phyloP scores from a whole-genome alignment of 108 stramenopile genomes.

The Fragilaria crotonensis region DNA sequence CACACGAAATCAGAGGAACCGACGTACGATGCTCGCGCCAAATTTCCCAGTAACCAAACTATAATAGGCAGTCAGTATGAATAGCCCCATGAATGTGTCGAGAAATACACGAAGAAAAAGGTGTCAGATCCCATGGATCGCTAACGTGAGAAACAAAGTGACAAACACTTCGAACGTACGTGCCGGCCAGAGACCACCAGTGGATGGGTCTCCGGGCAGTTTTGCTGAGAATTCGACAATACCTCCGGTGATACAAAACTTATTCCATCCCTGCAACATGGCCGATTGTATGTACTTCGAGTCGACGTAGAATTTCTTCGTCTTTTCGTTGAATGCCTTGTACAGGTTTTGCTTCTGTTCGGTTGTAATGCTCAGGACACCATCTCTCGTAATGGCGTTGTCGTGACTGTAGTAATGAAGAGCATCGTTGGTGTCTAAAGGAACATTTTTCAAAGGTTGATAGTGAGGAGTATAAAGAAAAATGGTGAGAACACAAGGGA shows the following conservation, averaged over 20 bases:
- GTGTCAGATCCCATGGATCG: too few species aligned
- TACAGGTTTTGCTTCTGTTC: slow-evolving; percentile 55
- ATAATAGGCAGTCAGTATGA: neutral
- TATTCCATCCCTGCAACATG: slow-evolving; percentile 90
- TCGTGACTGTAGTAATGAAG: slow-evolving; percentile 74
- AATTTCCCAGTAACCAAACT: slow-evolving; percentile 87
- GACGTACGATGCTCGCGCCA: slow-evolving; percentile 86
- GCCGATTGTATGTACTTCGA: slow-evolving; percentile 72
- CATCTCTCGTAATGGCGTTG: slow-evolving; percentile 60
- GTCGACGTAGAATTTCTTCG: slow-evolving; percentile 58
- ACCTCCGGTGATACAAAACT: slow-evolving; percentile 88
- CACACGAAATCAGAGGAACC: slow-evolving; percentile 85
- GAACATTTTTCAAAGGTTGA: too few species aligned
- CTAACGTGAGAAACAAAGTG: too few species aligned
- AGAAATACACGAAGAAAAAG: too few species aligned
- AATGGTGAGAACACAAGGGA: slow-evolving; percentile 1
- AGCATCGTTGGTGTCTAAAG: slow-evolving; percentile 81
- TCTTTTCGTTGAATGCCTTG: slow-evolving; percentile 78
- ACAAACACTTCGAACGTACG: slow-evolving; percentile 39
- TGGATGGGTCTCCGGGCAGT: slow-evolving; percentile 63
- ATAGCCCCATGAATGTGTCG: too few species aligned
- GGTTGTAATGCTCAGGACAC: slow-evolving; percentile 66
- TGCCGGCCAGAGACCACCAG: slow-evolving; percentile 87
- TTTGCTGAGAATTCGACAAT: slow-evolving; percentile 82
- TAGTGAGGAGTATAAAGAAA: too few species aligned